Conservation (phyloP, 2,329 filamentous ascomycete genomes). For the Fusarium sp. region DNA sequence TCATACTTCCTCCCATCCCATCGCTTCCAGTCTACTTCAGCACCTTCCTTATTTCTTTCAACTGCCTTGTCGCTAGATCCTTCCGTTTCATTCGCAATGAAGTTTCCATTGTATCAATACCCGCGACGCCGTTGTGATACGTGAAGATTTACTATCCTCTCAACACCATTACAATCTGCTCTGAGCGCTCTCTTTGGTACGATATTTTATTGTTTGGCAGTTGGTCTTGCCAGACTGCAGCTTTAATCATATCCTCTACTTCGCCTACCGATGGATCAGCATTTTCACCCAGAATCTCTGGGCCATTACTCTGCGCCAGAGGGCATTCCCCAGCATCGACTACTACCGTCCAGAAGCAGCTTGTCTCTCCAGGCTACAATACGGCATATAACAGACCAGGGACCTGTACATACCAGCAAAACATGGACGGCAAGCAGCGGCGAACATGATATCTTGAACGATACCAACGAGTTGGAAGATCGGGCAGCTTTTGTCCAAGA, state of each 20-base stretch:
- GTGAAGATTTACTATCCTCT: slow-evolving; percentile 34
- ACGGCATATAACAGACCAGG: slow-evolving; percentile 44
- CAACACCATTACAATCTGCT: slow-evolving; percentile 19
- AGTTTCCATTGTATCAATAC: slow-evolving; percentile 32
- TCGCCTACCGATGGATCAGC: slow-evolving; percentile 40
- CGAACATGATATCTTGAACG: slow-evolving; percentile 63
- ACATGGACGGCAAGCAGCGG: slow-evolving; percentile 73
- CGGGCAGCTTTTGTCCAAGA: slow-evolving; percentile 66
- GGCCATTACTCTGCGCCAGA: slow-evolving; percentile 37
- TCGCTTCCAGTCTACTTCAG: slow-evolving; percentile 4
- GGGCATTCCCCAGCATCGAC: slow-evolving; percentile 26
- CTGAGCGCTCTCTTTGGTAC: slow-evolving; percentile 25
- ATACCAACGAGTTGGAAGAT: slow-evolving; percentile 66
- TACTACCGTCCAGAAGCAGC: slow-evolving; percentile 49
- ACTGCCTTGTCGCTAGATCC: slow-evolving; percentile 3
- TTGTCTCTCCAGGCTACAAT: slow-evolving; percentile 49
- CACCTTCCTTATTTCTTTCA: slow-evolving; percentile 13
- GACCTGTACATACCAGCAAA: slow-evolving; percentile 61
- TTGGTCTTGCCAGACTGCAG: slow-evolving; percentile 18
- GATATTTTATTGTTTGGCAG: slow-evolving; percentile 27
- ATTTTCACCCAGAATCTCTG: slow-evolving; percentile 20
- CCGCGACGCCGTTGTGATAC: slow-evolving; percentile 37
- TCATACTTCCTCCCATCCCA: slow-evolving; percentile 4
- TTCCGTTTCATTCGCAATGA: slow-evolving; percentile 42
- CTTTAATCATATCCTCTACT: slow-evolving; percentile 25